Base-by-base conservation (phyloP, 1,284 basidiomycete species). In the Tylopilus sp. region DNA sequence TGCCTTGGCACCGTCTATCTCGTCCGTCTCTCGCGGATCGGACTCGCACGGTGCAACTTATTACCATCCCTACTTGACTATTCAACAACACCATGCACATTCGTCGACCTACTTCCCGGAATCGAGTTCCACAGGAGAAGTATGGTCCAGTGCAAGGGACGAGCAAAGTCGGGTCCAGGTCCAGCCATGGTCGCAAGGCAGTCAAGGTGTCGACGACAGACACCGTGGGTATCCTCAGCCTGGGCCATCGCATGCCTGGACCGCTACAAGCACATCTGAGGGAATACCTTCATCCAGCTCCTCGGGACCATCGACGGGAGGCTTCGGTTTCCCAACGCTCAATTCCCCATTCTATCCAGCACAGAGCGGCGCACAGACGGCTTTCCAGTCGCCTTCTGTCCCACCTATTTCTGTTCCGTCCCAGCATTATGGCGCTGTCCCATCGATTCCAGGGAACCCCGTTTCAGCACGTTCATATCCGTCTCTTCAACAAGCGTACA, bases 331-430 rank as follows among this genome's bases (percentile, higher is more conserved):
- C 54, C 65, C 72, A 31, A 76, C 76, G 19, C 63, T 76, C 39
- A 75, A 57, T 56, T 72, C 79, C 20, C 71, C 79, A 7, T 81
- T 77, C 66, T 77, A 72, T 68, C 75, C 80, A 52, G 51, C 60
- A 35, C 67, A 70, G 55, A 67, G 43, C 69, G 56, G 43, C 47
- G 35, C 52, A 28, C 70, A 54, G 26, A 62, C 48, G 25, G 56
- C 43, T 49, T 67, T 61, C 50, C 29, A 61, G 24, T 40, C 66
- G 20, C 54, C 65, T 45, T 59, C 62, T 29, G 67, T 66, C 43
- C 64, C 68, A 17, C 66, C 76, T 43, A 51, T 56, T 33, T 58
- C 67, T n/a, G 55, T 61, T 26, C 61, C 68, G 50, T 52, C 72
- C 36, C 74, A 72, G 42, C 63, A 54, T 19, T 69, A 66, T 37